Base-by-base conservation (phyloP, 305 asterid species). In the Fraxinus albicans region DNA sequence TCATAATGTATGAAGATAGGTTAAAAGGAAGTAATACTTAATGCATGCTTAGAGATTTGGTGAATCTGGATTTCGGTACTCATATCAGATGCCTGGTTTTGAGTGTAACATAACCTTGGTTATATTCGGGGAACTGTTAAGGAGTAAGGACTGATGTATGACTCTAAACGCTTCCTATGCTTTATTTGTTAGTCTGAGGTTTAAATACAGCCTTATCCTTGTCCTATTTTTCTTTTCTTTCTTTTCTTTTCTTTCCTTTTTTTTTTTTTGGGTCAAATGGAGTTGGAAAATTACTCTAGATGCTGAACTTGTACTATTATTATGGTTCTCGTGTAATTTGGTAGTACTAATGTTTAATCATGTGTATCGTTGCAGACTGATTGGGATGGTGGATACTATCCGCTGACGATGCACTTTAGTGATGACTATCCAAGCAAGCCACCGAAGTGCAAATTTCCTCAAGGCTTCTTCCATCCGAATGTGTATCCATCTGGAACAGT, bases 401-500 rank as follows among this genome's bases (percentile, higher is more conserved):
- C 91, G 0, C 86, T 91, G 10, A 91, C 88, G 7, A 87, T 91
- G 90, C 77, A 81, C 75, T 91, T 91, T 42, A 88, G 84, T 31
- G 93, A 89, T 77, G 93, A 91, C 67, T 89, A 88, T n/a, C 94
- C 94, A 10, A 88, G 91, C 83, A 91, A 89, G 83, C 92, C 92
- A 29, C 94, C 94, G 4, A 89, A 88, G 25, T 91, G 94, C 88
- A 91, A 87, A 84, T 91, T 91, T 29, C 90, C 91, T 23, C 88
- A n/a, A 69, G 93, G 92, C 15, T 91, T 91, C 84, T 89, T 91
- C 84, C 93, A 91, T 74, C 94, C 94, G 19, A 91, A 91, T n/a
- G 87, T 89, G 2, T 88, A 88, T 80, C 93, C 94, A 10, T 91
- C 93, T 47, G 93, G 94, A 83, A 89, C 93, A 2, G 90, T 91